Evolutionary conservation across 1,284 basidiomycete genomes (phyloP).

Genomic region (Microbotryum saponariae): DNA sequence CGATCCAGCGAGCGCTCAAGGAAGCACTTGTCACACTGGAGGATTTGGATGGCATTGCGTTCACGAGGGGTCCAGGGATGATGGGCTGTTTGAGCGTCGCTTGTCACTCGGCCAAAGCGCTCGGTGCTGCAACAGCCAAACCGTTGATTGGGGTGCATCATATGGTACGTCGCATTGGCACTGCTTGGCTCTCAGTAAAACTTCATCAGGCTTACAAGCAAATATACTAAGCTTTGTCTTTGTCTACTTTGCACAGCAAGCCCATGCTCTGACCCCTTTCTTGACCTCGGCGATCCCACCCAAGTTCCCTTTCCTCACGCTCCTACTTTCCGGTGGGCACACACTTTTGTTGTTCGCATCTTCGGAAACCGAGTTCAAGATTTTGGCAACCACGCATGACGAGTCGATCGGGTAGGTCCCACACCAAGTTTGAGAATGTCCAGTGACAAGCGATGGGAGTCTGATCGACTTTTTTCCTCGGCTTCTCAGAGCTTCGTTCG

Average conservation of each 20-base stretch:
- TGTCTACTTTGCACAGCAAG: constrained; percentile 54
- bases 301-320: constrained; percentile 72
- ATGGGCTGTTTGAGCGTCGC: constrained; percentile 68
- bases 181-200: neutral
- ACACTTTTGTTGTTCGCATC: constrained; percentile 72
- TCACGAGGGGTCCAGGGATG: constrained; percentile 84
- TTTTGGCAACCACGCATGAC: constrained; percentile 68
- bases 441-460: neutral
- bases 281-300: constrained; percentile 53
- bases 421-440: too few species aligned
- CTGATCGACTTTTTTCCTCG: neutral
- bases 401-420: constrained; percentile 57
- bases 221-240: neutral
- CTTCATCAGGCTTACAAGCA: too few species aligned
- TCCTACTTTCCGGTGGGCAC: constrained; percentile 84
- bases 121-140: constrained; percentile 66
- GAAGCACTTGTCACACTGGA: constrained; percentile 54
- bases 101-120: constrained; percentile 66
- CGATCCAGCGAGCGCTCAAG: constrained; percentile 58
- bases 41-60: constrained; percentile 77
- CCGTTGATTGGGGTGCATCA: constrained; percentile 86
- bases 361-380: constrained; percentile 53
- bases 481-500: constrained; percentile 3
- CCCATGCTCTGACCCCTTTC: constrained; percentile 77
- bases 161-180: constrained; percentile 56